Evolutionary conservation across 306 rosid genomes (phyloP).

Genomic region (Benincasa hispida): DNA sequence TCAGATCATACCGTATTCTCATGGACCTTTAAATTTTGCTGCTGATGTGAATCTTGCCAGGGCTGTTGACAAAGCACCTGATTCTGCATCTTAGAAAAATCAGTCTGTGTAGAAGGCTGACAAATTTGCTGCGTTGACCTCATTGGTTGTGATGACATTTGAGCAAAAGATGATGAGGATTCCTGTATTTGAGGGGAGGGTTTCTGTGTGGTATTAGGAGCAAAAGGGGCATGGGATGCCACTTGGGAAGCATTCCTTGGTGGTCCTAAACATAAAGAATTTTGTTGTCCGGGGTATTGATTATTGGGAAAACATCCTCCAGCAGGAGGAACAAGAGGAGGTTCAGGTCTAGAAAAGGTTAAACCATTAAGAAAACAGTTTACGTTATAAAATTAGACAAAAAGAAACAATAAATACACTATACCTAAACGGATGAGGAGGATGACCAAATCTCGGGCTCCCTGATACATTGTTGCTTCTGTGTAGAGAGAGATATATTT

Average conservation of each 20-base stretch:
- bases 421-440: slow-evolving; percentile 45
- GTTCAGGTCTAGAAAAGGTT: slow-evolving; percentile 36
- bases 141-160: slow-evolving; percentile 29
- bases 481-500: slow-evolving; percentile 14
- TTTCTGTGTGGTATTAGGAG: slow-evolving; percentile 25
- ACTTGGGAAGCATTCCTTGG: slow-evolving; percentile 32
- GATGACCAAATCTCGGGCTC: slow-evolving; percentile 26
- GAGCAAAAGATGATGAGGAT: slow-evolving; percentile 28
- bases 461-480: slow-evolving; percentile 35
- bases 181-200: slow-evolving; percentile 34
- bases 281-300: slow-evolving; percentile 29
- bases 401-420: not conserved
- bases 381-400: not conserved
- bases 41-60: slow-evolving; percentile 39
- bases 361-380: not conserved
- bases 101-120: slow-evolving; percentile 34
- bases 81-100: slow-evolving; percentile 35
- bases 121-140: slow-evolving; percentile 26
- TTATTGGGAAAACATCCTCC: slow-evolving; percentile 40
- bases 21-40: slow-evolving; percentile 48
- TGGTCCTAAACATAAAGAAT: slow-evolving; percentile 31
- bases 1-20: slow-evolving; percentile 14
- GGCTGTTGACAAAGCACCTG: slow-evolving; percentile 28
- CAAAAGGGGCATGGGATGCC: slow-evolving; percentile 45
- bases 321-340: slow-evolving; percentile 32